Evolutionary conservation across 129 eudicot genomes (phyloP).

Genomic region (Flaveria linearis): DNA sequence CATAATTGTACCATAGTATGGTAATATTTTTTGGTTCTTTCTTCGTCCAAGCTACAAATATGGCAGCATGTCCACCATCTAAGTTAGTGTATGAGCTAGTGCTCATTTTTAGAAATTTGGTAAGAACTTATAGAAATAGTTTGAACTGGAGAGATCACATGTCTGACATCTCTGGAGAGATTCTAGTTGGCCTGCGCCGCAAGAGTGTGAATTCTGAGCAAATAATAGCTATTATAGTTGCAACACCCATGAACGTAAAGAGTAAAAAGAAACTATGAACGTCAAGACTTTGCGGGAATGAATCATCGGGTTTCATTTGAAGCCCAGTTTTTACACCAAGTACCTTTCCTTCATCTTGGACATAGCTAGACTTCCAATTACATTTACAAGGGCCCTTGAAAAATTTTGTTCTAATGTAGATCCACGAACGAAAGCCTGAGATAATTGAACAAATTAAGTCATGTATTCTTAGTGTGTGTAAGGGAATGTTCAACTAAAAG

Average conservation of each 20-base stretch:
- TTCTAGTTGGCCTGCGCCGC: background rate
- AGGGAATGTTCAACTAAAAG: too few species aligned
- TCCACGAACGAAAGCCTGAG: constrained; percentile 23
- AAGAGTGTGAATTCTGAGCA: constrained; percentile 23
- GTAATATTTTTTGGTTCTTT: too few species aligned
- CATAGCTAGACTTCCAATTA: background rate
- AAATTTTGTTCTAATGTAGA: constrained; percentile 1
- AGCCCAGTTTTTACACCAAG: too few species aligned
- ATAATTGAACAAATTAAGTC: constrained; percentile 4
- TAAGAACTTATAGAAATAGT: background rate
- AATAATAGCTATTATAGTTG: constrained; percentile 16
- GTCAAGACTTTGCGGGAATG: background rate
- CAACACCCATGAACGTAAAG: constrained; percentile 7
- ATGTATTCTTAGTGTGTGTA: background rate
- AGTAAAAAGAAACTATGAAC: constrained; percentile 10
- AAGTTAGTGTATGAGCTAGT: background rate
- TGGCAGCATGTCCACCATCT: too few species aligned
- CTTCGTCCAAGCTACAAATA: too few species aligned
- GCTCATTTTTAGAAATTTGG: background rate
- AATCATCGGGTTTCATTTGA: too few species aligned
- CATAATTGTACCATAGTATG: too few species aligned
- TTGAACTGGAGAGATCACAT: background rate
- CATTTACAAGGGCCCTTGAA: constrained; percentile 22
- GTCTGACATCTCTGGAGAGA: background rate
- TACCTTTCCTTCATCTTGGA: too few species aligned